Conservation (phyloP, 768 basidiomycete species). For the Dentipellis sp. region DNA sequence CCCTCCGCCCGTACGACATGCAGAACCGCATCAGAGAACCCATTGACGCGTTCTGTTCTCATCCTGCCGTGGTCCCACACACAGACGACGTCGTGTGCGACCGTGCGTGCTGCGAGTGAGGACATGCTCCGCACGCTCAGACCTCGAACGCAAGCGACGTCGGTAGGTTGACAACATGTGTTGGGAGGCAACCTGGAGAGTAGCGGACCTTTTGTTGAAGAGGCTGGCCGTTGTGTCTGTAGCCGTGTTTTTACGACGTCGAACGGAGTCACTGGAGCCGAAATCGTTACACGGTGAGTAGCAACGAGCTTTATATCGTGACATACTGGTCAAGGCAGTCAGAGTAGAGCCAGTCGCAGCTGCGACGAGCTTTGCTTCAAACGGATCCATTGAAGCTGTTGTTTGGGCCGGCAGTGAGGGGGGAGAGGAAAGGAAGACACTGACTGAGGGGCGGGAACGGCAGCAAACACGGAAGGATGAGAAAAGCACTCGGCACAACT, state of each 20-base stretch:
- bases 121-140: slow-evolving; percentile 71
- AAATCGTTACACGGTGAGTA: background rate
- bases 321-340: slow-evolving; percentile 76
- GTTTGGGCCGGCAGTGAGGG: too few relatives aligned
- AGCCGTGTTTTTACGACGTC: slow-evolving; percentile 96
- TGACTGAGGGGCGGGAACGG: background rate
- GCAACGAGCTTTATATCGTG: slow-evolving; percentile 14
- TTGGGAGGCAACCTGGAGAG: slow-evolving; percentile 44
- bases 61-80: slow-evolving; percentile 70
- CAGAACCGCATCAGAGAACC: slow-evolving; percentile 77
- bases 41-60: slow-evolving; percentile 64
- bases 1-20: slow-evolving; percentile 82
- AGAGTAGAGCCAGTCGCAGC: slow-evolving; percentile 72
- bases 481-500: background rate
- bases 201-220: slow-evolving; percentile 27
- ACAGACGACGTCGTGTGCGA: slow-evolving; percentile 64
- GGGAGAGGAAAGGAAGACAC: too few relatives aligned
- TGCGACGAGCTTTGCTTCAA: slow-evolving; percentile 72
- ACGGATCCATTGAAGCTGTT: slow-evolving; percentile 46
- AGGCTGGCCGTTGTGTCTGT: slow-evolving; percentile 72
- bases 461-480: background rate
- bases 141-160: slow-evolving; percentile 15
- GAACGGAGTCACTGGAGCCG: slow-evolving; percentile 87
- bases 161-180: slow-evolving; percentile 62
- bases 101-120: slow-evolving; percentile 46